Base-by-base conservation (phyloP, 148 eudicot species). In the Fallopia convolvulus region DNA sequence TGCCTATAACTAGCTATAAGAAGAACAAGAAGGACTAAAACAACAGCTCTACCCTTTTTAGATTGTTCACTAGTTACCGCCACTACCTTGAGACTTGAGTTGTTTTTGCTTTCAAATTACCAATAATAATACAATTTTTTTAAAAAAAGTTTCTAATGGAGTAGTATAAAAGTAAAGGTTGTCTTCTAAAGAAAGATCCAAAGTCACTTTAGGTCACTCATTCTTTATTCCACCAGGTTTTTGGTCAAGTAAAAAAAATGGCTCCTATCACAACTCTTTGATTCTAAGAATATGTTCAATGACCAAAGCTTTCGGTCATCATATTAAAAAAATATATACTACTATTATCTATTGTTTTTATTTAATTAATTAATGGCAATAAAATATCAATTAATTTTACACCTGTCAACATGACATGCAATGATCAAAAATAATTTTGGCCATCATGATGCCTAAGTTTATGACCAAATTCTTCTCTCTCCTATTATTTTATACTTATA, bases 21-120 rank as follows among this genome's bases (percentile, higher is more conserved):
- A 61, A 61, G 68, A 61, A 2, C 68, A 26, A 61, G 68, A 8
- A 61, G 33, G 1, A 61, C 15, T 61, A 26, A 26, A 61, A 26
- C 68, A 61, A 39, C 36, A 61, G 36, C 36, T 61, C 68, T 63
- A 63, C 70, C 70, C 70, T 63, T 63, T 63, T 63, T 63, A 26
- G 70, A 63, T 63, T 63, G 40, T 63, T 63, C 40, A 63, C 70
- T 63, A 30, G 40, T 30, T 61, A 61, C 17, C 23, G 7, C 39
- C 39, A 23, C 18, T 30, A 63, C 17, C 17, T 30, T 61, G 23
- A 23, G 44, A 4, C 8, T 42, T 42, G 46, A 36, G 39, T 36
- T 42, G 46, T 33, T 63, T 63, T 63, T 30, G 12, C 70, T 63
- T 63, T 63, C 6, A 30, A 63, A 63, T 63, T 63, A 13, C 18